Evolutionary conservation across 768 basidiomycete species (phyloP).

Genomic region (Trametes cingulata): DNA sequence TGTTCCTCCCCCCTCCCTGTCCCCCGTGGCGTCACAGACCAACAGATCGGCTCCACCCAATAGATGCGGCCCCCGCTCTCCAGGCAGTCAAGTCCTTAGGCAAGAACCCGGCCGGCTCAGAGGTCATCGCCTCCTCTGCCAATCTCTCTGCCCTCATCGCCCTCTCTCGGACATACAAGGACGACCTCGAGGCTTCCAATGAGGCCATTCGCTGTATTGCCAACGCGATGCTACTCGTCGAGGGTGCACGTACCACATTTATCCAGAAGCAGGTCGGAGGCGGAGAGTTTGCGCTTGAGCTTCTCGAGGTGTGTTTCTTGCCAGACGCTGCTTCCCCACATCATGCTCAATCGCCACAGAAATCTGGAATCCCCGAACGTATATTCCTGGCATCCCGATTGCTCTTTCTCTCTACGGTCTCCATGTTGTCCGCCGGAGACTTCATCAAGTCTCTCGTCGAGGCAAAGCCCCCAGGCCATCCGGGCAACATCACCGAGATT

Average conservation of each 20-base stretch:
- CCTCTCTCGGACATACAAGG: slow-evolving; percentile 54
- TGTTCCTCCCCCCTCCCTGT: slow-evolving; percentile 20
- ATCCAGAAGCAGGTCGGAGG: slow-evolving; percentile 62
- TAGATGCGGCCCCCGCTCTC: slow-evolving; percentile 71
- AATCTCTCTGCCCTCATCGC: slow-evolving; percentile 60
- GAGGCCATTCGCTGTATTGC: slow-evolving; percentile 79
- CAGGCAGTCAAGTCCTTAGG: slow-evolving; percentile 75
- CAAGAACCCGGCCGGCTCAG: slow-evolving; percentile 67
- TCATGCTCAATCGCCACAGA: slow-evolving; percentile 42
- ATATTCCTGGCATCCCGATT: slow-evolving; percentile 77
- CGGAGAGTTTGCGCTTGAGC: slow-evolving; percentile 52
- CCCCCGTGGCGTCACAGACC: slow-evolving; percentile 3
- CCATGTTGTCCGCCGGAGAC: slow-evolving; percentile 43
- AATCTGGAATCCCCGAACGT: slow-evolving; percentile 58
- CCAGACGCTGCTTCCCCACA: slow-evolving; percentile 15
- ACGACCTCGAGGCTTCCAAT: slow-evolving; percentile 57
- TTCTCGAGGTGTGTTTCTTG: slow-evolving; percentile 55
- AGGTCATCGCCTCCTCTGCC: slow-evolving; percentile 51
- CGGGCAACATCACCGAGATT: slow-evolving; percentile 58
- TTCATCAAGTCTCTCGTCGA: slow-evolving; percentile 65
- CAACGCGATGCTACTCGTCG: slow-evolving; percentile 74
- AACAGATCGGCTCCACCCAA: background rate
- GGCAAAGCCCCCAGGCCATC: slow-evolving; percentile 51
- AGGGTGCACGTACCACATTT: slow-evolving; percentile 58
- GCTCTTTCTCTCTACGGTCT: slow-evolving; percentile 71